Percentiles rank a stretch among this genome's conserved stretches.
Evolutionary conservation across 2,329 filamentous ascomycete genomes (phyloP).

Genomic region (Trichoderma koningii): DNA sequence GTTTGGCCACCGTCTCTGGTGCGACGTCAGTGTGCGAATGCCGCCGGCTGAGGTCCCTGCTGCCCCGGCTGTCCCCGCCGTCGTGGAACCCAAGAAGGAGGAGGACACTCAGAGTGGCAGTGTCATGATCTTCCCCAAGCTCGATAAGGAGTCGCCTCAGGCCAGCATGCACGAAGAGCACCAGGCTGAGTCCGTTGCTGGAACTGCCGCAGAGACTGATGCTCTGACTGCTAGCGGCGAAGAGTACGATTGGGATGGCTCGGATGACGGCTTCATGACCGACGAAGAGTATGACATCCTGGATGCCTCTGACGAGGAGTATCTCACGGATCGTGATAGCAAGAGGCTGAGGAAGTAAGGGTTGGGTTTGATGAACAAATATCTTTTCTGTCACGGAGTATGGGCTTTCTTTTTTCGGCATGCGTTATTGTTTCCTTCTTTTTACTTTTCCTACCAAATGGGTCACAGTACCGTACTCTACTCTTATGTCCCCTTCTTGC

Average conservation of each 20-base stretch:
- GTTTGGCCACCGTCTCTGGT: slow-evolving; percentile 95
- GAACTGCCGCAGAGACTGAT: slow-evolving; percentile 7
- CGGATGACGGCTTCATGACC: slow-evolving; percentile 80
- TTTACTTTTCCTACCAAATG: slow-evolving; percentile 5
- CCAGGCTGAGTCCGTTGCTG: slow-evolving; percentile 44
- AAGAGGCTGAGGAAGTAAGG: slow-evolving; percentile 44
- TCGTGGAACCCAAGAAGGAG: slow-evolving; percentile 38
- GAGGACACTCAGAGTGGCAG: slow-evolving; percentile 47
- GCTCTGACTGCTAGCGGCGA: slow-evolving; percentile 51
- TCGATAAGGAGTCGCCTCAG: slow-evolving; percentile 89
- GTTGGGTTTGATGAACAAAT: not conserved
- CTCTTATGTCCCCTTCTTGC: slow-evolving; percentile 5
- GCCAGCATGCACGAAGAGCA: slow-evolving; percentile 71
- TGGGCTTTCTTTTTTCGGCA: slow-evolving; percentile 12
- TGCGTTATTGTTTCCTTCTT: slow-evolving; percentile 12
- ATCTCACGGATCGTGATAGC: slow-evolving; percentile 57
- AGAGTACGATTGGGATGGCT: slow-evolving; percentile 64
- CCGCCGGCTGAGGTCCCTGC: slow-evolving; percentile 33
- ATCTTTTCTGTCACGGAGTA: slow-evolving; percentile 22
- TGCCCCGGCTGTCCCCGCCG: slow-evolving; percentile 33
- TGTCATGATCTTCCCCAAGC: slow-evolving; percentile 94
- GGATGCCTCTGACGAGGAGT: slow-evolving; percentile 91
- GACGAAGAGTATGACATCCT: slow-evolving; percentile 98
- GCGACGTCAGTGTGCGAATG: slow-evolving; percentile 74
- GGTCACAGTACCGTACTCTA: slow-evolving; percentile 23